phyloP scores from a whole-genome alignment of 495 filamentous ascomycete genomes.

The Collariella sp. region DNA sequence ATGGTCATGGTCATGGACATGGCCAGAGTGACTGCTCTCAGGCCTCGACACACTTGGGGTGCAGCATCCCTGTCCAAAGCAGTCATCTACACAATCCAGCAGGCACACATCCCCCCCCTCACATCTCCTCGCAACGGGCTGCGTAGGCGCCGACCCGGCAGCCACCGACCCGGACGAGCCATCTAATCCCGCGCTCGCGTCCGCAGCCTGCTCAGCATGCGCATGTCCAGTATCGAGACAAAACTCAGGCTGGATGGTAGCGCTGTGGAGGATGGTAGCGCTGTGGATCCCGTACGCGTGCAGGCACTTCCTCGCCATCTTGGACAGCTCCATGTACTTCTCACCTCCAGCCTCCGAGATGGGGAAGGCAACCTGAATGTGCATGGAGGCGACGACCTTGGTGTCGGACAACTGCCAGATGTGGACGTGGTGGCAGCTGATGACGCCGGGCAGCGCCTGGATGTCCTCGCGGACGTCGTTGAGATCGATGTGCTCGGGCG shows the following conservation, averaged over 20 bases:
- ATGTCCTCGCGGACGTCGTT: conserved; percentile 92
- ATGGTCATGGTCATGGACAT: conserved; percentile 8
- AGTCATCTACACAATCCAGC: conserved; percentile 79
- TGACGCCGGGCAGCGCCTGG: conserved; percentile 66
- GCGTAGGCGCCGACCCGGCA: conserved; percentile 33
- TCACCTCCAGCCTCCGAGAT: conserved; percentile 62
- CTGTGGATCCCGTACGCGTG: conserved; percentile 95
- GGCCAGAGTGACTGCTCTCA: conserved; percentile 20
- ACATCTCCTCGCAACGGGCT: conserved; percentile 39
- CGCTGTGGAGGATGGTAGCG: conserved; percentile 97
- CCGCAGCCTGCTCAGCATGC: conserved; percentile 13
- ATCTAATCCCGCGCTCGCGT: conserved; percentile 29
- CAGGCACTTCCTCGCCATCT: conserved; percentile 69
- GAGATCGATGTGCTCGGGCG: conserved; percentile 74
- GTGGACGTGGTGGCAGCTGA: conserved; percentile 89
- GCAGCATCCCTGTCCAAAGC: conserved; percentile 68
- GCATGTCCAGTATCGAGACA: conserved; percentile 48
- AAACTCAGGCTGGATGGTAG: conserved; percentile 96
- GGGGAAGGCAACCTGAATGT: conserved; percentile 74
- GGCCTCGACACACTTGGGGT: conserved; percentile 15
- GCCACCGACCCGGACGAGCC: conserved; percentile 30
- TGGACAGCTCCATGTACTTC: conserved; percentile 82
- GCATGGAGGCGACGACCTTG: conserved; percentile 82
- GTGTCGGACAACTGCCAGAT: conserved; percentile 96
- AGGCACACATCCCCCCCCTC: conserved; percentile 57